Base-by-base conservation (phyloP, 2,329 filamentous ascomycete species). In the Diaporthe citriasiana region DNA sequence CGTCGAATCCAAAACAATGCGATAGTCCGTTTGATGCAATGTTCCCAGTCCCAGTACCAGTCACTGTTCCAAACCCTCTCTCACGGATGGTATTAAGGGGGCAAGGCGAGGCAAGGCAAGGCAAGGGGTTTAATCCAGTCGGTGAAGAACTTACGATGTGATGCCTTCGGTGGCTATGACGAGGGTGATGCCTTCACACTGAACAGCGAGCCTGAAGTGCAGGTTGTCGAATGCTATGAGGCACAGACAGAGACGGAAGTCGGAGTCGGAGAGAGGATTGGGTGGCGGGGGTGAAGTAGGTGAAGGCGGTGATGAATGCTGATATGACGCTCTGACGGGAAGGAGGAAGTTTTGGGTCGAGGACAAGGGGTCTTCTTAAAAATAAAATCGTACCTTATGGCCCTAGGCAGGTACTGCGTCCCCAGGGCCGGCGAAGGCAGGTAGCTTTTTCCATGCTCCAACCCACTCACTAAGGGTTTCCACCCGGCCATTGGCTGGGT, bases 321-420 rank as follows among this genome's bases (percentile, higher is more conserved):
- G 63, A 68, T 68, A 73, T 75, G 71, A 71, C 66, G 57, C 66
- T 68, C 47, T 70, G 72, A 70, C 50, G 40, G n/a, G 65, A 73
- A 73, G 38, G 57, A 71, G 56, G 45, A 60, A 71, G 70, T 68
- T 68, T 68, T 68, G 50, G 63, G 47, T 70, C 72, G 74, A 75
- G 74, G 74, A 75, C 74, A 75, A 74, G 74, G 74, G 74, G 72
- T 75, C 72, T 69, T 75, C 70, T 75, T 75, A 74, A 70, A 75
- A 75, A 69, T 70, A 70, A 75, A 75, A 72, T 60, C 65, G 27
- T 42, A 66, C 35, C 73, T n/a, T 15, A 63, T 27, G 25, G 59
- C 59, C 55, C 55, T 65, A 15, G 69, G 69, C 69, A 47, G 59
- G 59, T 65, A 68, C 47, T 68, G 33, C 63, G n/a, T 25, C 63